phyloP scores from a whole-genome alignment of 805 yeast species.

The Yarrowia sp. region DNA sequence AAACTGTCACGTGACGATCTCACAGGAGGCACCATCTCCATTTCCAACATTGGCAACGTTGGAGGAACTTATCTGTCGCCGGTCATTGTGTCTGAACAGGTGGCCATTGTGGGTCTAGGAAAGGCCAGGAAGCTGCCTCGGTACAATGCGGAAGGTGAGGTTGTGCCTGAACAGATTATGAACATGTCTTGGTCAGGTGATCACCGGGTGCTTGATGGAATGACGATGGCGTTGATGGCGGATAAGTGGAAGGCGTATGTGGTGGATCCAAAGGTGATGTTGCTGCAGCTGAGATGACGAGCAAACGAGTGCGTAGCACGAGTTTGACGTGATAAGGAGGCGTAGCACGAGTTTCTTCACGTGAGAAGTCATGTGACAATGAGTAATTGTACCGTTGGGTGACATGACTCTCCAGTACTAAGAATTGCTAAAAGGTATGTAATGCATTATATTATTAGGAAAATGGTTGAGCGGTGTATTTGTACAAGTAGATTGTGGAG shows the following conservation, averaged over 20 bases:
- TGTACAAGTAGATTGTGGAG: too few relatives aligned
- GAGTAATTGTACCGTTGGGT: too few relatives aligned
- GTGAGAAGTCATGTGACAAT: too few relatives aligned
- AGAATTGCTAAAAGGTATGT: too few relatives aligned
- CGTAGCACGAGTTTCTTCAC: too few relatives aligned
- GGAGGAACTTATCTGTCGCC: constrained; percentile 52
- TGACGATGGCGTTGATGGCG: constrained; percentile 49
- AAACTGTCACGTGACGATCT: constrained; percentile 47
- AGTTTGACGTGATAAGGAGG: too few relatives aligned
- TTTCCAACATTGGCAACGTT: constrained; percentile 50
- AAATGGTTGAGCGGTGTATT: too few relatives aligned
- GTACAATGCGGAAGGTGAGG: constrained; percentile 43
- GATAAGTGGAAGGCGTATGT: constrained; percentile 46
- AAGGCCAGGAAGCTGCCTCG: constrained; percentile 47
- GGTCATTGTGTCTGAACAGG: constrained; percentile 49
- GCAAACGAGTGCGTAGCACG: neutral
- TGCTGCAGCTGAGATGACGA: constrained; percentile 40
- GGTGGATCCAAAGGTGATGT: constrained; percentile 44
- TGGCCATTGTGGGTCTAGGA: constrained; percentile 50
- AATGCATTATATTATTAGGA: too few relatives aligned
- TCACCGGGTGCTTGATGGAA: constrained; percentile 50
- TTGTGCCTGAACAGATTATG: constrained; percentile 46
- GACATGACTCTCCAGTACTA: too few relatives aligned
- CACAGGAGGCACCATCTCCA: constrained; percentile 48
- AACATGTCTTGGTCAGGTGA: constrained; percentile 51